Base-by-base conservation (phyloP, 108 stramenopile species). In the Parietichytrium sp. region DNA sequence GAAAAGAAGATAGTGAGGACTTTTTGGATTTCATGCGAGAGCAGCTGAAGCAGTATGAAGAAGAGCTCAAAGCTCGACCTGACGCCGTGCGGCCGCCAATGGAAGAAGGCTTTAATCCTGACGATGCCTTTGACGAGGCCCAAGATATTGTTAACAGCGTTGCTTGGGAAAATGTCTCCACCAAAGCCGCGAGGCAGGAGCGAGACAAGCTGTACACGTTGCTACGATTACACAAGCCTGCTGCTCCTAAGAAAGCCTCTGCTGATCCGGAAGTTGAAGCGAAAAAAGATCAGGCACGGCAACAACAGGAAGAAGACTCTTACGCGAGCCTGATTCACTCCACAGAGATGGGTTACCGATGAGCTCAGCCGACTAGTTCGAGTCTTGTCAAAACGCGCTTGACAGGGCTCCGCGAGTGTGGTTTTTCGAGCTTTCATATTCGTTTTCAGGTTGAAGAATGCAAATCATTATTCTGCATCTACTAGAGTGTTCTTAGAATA, bases 301-400 rank as follows among this genome's bases (percentile, higher is more conserved):
- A 23, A 7, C 8, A 23, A 15, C 20, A 72, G 20, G 61, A 72
- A 20, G 61, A 72, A 42, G 61, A 72, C 20, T 45, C 38, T 20
- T 72, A 72, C 20, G 61, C 61, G 16, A 72, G 38, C 45, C 61
- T 72, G 20, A 72, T 72, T 20, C 61, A 72, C 61, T 45, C 36
- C 42, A 72, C 61, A 1, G 38, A 72, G 0, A 72, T 72, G 61
- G 61, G 61, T 10, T 72, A 72, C 42, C n/a, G n/a, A n/a, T n/a
- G n/a, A n/a, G n/a, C n/a, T n/a, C n/a, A n/a, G n/a, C n/a, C n/a
- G n/a, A n/a, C n/a, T n/a, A n/a, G n/a, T n/a, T n/a, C n/a, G n/a
- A n/a, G n/a, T n/a, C n/a, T n/a, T n/a, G n/a, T n/a, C n/a, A n/a
- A n/a, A n/a, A n/a, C n/a, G n/a, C n/a, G n/a, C n/a, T n/a, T n/a